Evolutionary conservation across 129 eudicot genomes (phyloP).

Genomic region (Flaveria bidentis): DNA sequence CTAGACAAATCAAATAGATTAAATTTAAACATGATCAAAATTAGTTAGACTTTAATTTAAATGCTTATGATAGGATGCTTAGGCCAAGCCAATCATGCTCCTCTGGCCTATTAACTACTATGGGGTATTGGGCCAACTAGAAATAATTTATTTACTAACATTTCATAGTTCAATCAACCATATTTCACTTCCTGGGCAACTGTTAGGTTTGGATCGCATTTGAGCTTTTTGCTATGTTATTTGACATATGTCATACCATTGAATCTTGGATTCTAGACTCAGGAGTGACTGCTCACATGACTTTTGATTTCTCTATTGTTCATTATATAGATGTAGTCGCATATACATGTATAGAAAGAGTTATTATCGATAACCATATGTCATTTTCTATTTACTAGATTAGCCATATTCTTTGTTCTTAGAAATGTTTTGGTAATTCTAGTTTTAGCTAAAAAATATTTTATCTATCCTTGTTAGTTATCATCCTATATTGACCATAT

Average conservation of each 20-base stretch:
- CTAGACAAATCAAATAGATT: too few species aligned
- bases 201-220: not conserved
- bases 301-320: not conserved
- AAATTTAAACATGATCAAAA: too few species aligned
- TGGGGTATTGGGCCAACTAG: too few species aligned
- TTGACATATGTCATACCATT: not conserved
- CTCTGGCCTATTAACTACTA: too few species aligned
- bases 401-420: not conserved
- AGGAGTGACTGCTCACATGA: not conserved
- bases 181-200: not conserved
- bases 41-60: too few species aligned
- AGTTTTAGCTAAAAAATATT: not conserved
- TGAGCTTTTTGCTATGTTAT: not conserved
- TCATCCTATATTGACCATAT: not conserved
- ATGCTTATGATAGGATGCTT: too few species aligned
- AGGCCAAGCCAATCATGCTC: too few species aligned
- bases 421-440: not conserved
- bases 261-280: not conserved
- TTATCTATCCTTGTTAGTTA: not conserved
- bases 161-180: not conserved
- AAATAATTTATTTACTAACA: too few species aligned
- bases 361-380: not conserved
- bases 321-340: not conserved
- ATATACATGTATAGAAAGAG: not conserved
- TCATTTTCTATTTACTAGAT: not conserved